These are phyloP conservation scores for Dentipellis sp. DNA, from an alignment of 768 basidiomycete genomes.

Conservation along the genomic window DNA sequence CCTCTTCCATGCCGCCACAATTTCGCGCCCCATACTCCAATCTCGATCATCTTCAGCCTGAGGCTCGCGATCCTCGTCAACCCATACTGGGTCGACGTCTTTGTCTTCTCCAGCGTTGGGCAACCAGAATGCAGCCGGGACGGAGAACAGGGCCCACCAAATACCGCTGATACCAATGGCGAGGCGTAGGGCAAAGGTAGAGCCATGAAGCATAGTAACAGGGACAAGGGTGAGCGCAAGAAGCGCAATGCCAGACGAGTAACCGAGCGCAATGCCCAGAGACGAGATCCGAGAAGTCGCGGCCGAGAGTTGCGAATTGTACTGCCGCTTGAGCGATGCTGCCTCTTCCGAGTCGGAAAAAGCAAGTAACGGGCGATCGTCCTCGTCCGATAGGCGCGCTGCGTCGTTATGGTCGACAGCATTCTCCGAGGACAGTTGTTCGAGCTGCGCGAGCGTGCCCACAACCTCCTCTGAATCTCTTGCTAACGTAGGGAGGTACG, in stretches of 20 bases:
- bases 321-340: slow-evolving; percentile 17
- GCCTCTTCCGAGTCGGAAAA: not conserved
- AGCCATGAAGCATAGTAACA: slow-evolving; percentile 61
- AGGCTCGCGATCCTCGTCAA: slow-evolving; percentile 11
- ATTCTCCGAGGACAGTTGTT: not conserved
- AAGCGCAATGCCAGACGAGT: slow-evolving; percentile 70
- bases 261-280: slow-evolving; percentile 79
- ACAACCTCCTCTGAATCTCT: slow-evolving; percentile 54
- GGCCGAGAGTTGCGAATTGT: slow-evolving; percentile 52
- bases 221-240: slow-evolving; percentile 73
- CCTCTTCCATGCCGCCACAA: slow-evolving; percentile 64
- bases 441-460: slow-evolving; percentile 5
- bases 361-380: not conserved
- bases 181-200: slow-evolving; percentile 69
- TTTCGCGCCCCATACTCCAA: slow-evolving; percentile 44
- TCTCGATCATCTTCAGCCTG: slow-evolving; percentile 2
- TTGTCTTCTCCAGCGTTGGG: slow-evolving; percentile 31
- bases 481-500: slow-evolving; percentile 74
- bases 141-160: slow-evolving; percentile 81
- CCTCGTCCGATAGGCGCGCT: not conserved
- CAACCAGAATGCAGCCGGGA: slow-evolving; percentile 72
- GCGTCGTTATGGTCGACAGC: not conserved
- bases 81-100: not conserved
- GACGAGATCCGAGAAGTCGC: slow-evolving; percentile 80
- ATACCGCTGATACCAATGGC: slow-evolving; percentile 79